Evolutionary conservation across 2,329 filamentous ascomycete species (phyloP).

Genomic region (Neurospora sp.): DNA sequence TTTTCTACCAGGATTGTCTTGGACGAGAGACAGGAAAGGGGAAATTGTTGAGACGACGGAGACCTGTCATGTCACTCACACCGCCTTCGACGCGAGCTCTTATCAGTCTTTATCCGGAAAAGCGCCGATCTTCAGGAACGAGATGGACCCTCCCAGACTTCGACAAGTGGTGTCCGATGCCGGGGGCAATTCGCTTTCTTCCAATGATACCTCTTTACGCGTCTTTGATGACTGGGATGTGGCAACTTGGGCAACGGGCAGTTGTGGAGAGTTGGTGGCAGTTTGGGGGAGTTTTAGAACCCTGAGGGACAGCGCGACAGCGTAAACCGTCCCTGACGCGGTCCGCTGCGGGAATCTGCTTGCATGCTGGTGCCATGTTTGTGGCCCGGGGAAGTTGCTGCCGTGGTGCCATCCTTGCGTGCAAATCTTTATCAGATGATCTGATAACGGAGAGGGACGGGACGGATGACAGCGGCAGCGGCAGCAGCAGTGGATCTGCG

Average conservation of each 20-base stretch:
- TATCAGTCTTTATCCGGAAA: neutral
- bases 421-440: neutral
- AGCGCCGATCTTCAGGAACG: neutral
- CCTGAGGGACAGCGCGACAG: neutral
- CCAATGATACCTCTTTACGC: neutral
- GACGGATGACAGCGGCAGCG: neutral
- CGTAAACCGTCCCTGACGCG: neutral
- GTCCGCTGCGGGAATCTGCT: neutral
- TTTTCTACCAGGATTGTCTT: neutral
- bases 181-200: neutral
- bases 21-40: neutral
- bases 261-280: neutral
- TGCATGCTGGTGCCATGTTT: neutral
- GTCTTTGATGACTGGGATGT: neutral
- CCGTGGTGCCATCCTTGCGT: neutral
- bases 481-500: neutral
- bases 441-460: neutral
- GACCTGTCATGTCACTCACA: neutral
- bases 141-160: neutral
- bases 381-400: neutral
- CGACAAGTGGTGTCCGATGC: slow-evolving; percentile 4
- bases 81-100: slow-evolving; percentile 1
- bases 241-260: neutral
- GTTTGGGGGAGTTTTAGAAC: neutral
- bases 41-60: slow-evolving; percentile 3